Conservation (phyloP, 2,329 filamentous ascomycete species). For the Passalora sequoiae region DNA sequence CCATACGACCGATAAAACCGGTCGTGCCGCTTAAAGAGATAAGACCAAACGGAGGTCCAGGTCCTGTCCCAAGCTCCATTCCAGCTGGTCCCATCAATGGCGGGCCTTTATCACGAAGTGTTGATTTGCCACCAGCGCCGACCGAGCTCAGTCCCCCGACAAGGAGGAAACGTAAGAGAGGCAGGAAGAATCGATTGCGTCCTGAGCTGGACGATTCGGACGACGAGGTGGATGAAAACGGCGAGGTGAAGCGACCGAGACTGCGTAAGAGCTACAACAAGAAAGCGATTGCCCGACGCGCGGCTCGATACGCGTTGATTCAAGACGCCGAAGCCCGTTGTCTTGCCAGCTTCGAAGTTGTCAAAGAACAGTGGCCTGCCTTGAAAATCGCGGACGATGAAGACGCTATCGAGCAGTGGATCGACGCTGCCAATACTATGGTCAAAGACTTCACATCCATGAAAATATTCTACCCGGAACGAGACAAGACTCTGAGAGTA, state of each 20-base stretch:
- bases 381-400: slow-evolving; percentile 42
- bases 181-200: slow-evolving; percentile 5
- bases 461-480: slow-evolving; percentile 53
- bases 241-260: slow-evolving; percentile 16
- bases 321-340: slow-evolving; percentile 20
- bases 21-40: slow-evolving; percentile 4
- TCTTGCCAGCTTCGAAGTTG: slow-evolving; percentile 37
- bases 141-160: not conserved
- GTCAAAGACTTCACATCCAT: slow-evolving; percentile 58
- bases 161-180: slow-evolving; percentile 10
- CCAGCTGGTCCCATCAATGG: not conserved
- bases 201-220: not conserved
- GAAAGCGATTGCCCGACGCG: slow-evolving; percentile 2
- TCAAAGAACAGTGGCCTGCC: slow-evolving; percentile 40
- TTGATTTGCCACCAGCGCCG: slow-evolving; percentile 1
- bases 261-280: slow-evolving; percentile 16
- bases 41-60: slow-evolving; percentile 3
- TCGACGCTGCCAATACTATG: slow-evolving; percentile 55
- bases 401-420: slow-evolving; percentile 51
- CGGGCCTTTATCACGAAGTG: not conserved
- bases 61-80: not conserved
- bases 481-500: slow-evolving; percentile 36
- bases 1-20: slow-evolving; percentile 3
- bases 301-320: slow-evolving; percentile 8
- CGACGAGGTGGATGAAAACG: slow-evolving; percentile 8